A percentile compares a stretch with the other conserved stretches of the same genome.
phyloP scores from a whole-genome alignment of 306 rosid species.

The Arachis hypogaea region DNA sequence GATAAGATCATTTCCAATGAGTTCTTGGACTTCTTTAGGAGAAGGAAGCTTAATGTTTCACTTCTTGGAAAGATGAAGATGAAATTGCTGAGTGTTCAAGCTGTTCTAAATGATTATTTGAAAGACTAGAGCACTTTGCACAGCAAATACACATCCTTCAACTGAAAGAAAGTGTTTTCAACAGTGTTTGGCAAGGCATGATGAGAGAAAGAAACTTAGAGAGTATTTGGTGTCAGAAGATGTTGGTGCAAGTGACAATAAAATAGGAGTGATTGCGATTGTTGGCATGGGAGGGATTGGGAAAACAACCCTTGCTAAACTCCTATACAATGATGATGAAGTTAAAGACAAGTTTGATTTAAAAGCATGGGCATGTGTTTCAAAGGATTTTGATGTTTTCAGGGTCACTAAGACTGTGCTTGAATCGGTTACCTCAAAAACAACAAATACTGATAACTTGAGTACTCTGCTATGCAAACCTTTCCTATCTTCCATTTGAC shows the following conservation, averaged over 20 bases:
- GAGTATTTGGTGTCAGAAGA: constrained; percentile 26
- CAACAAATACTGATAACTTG: not conserved
- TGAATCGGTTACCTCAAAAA: not conserved
- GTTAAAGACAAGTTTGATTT: constrained; percentile 1
- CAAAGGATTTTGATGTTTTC: constrained; percentile 24
- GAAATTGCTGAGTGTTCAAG: constrained; percentile 19
- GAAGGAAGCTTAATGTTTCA: constrained; percentile 21
- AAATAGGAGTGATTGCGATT: constrained; percentile 28
- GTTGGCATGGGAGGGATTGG: constrained; percentile 33
- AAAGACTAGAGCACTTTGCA: constrained; percentile 34
- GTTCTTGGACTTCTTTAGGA: not conserved
- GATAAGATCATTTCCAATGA: constrained; percentile 12
- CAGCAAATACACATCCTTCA: not conserved
- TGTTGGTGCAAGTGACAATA: not conserved
- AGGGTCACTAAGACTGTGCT: constrained; percentile 6
- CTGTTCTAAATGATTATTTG: constrained; percentile 32
- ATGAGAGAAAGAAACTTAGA: constrained; percentile 10
- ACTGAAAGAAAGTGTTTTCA: constrained; percentile 27
- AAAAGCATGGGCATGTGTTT: constrained; percentile 12
- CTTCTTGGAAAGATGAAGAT: not conserved
- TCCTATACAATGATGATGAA: constrained; percentile 22
- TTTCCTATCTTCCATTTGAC: not conserved
- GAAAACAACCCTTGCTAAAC: constrained; percentile 24
- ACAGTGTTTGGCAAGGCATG: constrained; percentile 18
- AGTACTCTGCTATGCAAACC: constrained; percentile 5